Evolutionary conservation across 2,329 filamentous ascomycete species (phyloP).

Genomic region (Sarocladium oryzae): DNA sequence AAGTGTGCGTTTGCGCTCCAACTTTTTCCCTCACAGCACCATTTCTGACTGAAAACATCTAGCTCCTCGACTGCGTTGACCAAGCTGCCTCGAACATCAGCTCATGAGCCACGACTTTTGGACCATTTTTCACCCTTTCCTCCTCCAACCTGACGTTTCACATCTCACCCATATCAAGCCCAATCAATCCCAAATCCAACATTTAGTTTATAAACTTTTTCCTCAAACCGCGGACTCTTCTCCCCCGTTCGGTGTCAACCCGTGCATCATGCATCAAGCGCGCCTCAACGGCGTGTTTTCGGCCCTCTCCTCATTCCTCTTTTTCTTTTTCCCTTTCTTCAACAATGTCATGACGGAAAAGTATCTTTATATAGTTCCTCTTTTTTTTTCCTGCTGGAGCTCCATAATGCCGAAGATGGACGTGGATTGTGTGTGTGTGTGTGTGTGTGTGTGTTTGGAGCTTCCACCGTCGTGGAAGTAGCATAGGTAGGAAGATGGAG

Average conservation of each 20-base stretch:
- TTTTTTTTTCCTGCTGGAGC: not conserved
- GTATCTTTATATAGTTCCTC: not conserved
- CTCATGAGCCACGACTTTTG: conserved; percentile 10
- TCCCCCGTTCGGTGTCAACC: not conserved
- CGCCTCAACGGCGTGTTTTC: not conserved
- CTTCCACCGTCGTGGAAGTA: too few relatives aligned
- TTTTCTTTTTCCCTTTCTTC: not conserved
- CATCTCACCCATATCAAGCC: not conserved
- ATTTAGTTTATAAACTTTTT: not conserved
- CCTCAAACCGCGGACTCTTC: too few relatives aligned
- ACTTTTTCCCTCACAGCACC: not conserved
- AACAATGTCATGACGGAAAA: conserved; percentile 10
- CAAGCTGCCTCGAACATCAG: conserved; percentile 9
- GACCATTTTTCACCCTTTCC: not conserved
- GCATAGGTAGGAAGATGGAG: not conserved
- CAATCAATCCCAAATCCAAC: not conserved
- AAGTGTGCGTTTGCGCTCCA: conserved; percentile 19
- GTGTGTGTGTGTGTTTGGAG: too few relatives aligned
- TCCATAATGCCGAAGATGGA: too few relatives aligned
- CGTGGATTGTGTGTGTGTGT: too few relatives aligned
- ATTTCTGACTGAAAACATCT: not conserved
- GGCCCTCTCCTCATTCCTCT: not conserved
- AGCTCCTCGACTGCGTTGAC: conserved; percentile 18
- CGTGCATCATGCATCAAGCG: not conserved
- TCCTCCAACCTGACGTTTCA: not conserved